phyloP scores from a whole-genome alignment of 1,139 yeast species.

The Candida mesenterica region DNA sequence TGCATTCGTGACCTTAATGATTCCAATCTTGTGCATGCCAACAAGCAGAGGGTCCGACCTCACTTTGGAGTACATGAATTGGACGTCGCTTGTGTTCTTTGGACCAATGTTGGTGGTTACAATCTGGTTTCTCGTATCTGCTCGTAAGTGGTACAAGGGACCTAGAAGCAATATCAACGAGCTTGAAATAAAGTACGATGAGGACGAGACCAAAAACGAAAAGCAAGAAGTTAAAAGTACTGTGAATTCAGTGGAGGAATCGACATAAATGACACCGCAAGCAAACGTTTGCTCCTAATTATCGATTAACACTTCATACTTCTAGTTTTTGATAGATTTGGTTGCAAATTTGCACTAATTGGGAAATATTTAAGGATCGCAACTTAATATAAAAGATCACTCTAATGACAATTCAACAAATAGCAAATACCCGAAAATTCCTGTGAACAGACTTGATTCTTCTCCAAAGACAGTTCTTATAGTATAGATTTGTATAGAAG shows the following conservation, averaged over 20 bases:
- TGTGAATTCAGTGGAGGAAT: neutral
- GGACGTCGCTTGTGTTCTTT: constrained; percentile 69
- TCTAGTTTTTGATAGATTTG: too few relatives aligned
- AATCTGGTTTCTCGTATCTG: constrained; percentile 54
- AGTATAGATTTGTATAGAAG: too few relatives aligned
- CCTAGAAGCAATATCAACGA: constrained; percentile 57
- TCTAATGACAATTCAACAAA: too few relatives aligned
- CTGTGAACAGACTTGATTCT: too few relatives aligned
- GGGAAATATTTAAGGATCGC: too few relatives aligned
- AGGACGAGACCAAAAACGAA: neutral
- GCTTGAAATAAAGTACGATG: neutral
- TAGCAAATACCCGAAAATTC: too few relatives aligned
- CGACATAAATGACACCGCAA: neutral
- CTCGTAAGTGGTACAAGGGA: constrained; percentile 65
- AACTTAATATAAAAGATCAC: too few relatives aligned
- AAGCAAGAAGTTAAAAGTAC: neutral
- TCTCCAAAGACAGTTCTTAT: too few relatives aligned
- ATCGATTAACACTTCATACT: too few relatives aligned
- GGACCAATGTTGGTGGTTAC: constrained; percentile 59
- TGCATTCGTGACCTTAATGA: constrained; percentile 56
- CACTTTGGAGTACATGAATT: constrained; percentile 56
- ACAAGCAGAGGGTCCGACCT: constrained; percentile 47
- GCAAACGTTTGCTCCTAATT: too few relatives aligned
- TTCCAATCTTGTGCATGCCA: constrained; percentile 69
- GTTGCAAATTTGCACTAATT: too few relatives aligned